Base-by-base conservation (phyloP, 2,329 filamentous ascomycete genomes). In the Colletotrichum zoysiae region DNA sequence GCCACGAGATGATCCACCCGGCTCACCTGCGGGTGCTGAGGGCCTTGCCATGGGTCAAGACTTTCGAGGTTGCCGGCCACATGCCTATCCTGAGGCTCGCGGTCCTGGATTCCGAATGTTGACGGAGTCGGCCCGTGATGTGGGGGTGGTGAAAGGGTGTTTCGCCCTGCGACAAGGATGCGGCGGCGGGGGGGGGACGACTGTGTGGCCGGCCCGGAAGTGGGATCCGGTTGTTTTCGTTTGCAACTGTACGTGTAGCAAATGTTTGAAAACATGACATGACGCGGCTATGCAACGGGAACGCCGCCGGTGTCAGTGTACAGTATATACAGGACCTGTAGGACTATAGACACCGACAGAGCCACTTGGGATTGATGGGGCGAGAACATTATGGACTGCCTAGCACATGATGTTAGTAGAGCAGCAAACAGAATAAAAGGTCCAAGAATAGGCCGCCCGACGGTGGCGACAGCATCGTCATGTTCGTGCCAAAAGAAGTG, bases 1-100 rank as follows among this genome's bases (percentile, higher is more conserved):
- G 50, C 16, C 40, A 70, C 23, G 53, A 48, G 2, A 16, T 33
- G 1, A 53, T 69, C 12, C 44, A 38, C n/a, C n/a, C 44, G 8
- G 40, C 56, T 20, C 63, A 71, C 8, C 14, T 69, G 18, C 44
- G 50, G 46, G 59, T 64, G 69, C 50, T 68, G 38, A 71, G 58
- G 46, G 53, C 33, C 5, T 11, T 64, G 53, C 58, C 53, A 2
- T 71, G 58, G 68, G 38, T 69, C 0, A 58, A 44, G 46, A 12
- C 7, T 44, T 60, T 58, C 0, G 38, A 55, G 12, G 48, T 2
- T n/a, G n/a, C n/a, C 11, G 65, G 18, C 18, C 38, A 33, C 16
- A 23, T 57, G 33, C 55, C 38, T 9, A 58, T 53, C 51, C 18
- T 69, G 59, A 53, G 44, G 44, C 18, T 71, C 23, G 38, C 42